Evolutionary conservation across 179 eudicot species (phyloP), one percentile per base, ranked within the genome.

Genomic region (Dionaea muscipula): DNA sequence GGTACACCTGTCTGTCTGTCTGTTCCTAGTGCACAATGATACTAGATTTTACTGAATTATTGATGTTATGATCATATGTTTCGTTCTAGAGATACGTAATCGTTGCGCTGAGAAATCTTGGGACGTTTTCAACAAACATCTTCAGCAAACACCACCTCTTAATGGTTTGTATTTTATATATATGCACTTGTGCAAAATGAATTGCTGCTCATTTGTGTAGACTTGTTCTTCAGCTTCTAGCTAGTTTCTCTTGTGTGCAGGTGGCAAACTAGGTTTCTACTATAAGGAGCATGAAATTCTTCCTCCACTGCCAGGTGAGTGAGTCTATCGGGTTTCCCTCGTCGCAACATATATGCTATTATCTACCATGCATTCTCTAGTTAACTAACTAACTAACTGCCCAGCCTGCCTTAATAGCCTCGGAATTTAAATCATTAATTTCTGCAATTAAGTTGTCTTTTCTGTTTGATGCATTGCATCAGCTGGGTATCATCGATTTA

Each of bases 231-330:
- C 12, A 45, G 25, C 23, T 45, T 18, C 17, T 22, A 47, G 31
- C 12, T 47, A 19, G 41, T 8, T 23, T 61, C 12, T 51, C 19
- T 18, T 18, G 39, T 44, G 20, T 57, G 63, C 64, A 87, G 94
- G 75, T 68, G 96, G 96, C 39, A 85, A 82, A 77, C 57, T 82
- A 4, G 96, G 96, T 26, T 87, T 85, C 62, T 87, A 87, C 63
- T 87, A 82, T 81, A 87, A 78, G 76, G 94, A 87, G 28, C 78
- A 80, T 68, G 91, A 87, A 70, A 82, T 85, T 60, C 91, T 85
- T 60, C 96, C 96, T 59, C 85, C 91, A 20, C 66, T 87, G 26
- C 94, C 94, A 7, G 86, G 96, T 87, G 45, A 35, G 96, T 87
- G 45, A 35, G 73, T 68, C 35, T 33, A 11, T 53, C n/a, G 28